phyloP scores from a whole-genome alignment of 1,284 basidiomycete genomes.

The Puccinia triticina region DNA sequence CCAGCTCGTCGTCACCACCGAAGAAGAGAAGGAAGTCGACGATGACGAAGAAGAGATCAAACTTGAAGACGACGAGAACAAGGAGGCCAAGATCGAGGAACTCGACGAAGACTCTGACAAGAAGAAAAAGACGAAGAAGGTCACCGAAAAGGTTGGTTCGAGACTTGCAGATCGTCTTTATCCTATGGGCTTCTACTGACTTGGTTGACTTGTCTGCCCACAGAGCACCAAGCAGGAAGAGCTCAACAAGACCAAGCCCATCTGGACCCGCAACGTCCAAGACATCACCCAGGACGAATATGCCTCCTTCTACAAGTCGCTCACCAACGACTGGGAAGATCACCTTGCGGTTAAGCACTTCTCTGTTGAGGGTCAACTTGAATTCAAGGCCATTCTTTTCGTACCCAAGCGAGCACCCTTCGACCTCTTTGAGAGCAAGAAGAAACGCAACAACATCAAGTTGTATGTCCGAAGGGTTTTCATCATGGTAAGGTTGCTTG shows the following conservation, averaged over 20 bases:
- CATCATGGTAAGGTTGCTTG: constrained; percentile 71
- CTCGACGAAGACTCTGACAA: constrained; percentile 80
- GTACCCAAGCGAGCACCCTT: constrained; percentile 96
- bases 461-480: constrained; percentile 99
- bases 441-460: constrained; percentile 99
- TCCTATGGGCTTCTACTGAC: background rate
- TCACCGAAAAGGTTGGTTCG: constrained; percentile 69
- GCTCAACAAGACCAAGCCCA: constrained; percentile 99
- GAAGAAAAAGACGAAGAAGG: constrained; percentile 97
- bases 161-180: background rate
- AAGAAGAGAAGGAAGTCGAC: constrained; percentile 73
- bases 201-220: background rate
- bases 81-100: constrained; percentile 73
- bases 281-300: constrained; percentile 95
- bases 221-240: constrained; percentile 87
- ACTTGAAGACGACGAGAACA: constrained; percentile 67
- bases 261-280: constrained; percentile 95
- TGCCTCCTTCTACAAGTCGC: constrained; percentile 96
- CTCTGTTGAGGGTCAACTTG: constrained; percentile 99
- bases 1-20: constrained; percentile 97
- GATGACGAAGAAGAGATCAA: constrained; percentile 67
- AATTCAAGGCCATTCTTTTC: constrained; percentile 99
- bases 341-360: constrained; percentile 99
- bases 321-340: constrained; percentile 99
- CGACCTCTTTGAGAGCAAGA: constrained; percentile 99